Conservation (phyloP, 1,284 basidiomycete genomes). For the Cryptococcus floricola region DNA sequence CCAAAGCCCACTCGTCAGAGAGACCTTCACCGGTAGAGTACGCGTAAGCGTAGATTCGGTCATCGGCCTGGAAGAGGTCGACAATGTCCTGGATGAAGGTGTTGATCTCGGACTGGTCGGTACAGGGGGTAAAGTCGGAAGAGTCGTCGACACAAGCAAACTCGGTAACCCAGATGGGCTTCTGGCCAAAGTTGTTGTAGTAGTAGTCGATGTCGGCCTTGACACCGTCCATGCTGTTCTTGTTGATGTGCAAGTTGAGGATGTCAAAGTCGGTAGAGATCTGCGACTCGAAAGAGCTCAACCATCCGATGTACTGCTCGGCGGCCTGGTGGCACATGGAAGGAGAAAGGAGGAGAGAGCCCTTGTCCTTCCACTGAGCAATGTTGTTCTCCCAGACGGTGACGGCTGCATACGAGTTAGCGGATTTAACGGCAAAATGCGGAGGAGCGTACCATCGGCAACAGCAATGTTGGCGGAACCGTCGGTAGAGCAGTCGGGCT, state of each 20-base stretch:
- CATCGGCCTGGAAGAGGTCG: conserved; percentile 42
- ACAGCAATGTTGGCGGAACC: conserved; percentile 30
- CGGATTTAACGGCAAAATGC: background rate
- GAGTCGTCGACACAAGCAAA: conserved; percentile 47
- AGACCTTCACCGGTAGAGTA: conserved; percentile 36
- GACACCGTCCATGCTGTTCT: conserved; percentile 43
- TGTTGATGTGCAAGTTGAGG: conserved; percentile 48
- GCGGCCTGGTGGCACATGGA: conserved; percentile 48
- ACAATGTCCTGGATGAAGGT: conserved; percentile 46
- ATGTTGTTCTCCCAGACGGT: conserved; percentile 42
- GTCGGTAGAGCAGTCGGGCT: conserved; percentile 45
- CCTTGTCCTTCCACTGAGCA: conserved; percentile 32
- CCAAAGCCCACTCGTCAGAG: conserved; percentile 38
- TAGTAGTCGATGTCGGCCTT: conserved; percentile 43
- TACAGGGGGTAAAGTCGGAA: conserved; percentile 38
- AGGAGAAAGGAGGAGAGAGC: conserved; percentile 39
- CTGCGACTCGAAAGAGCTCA: conserved; percentile 30
- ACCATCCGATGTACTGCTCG: conserved; percentile 27
- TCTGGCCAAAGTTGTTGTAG: conserved; percentile 42
- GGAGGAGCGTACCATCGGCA: conserved; percentile 17
- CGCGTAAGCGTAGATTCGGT: conserved; percentile 40
- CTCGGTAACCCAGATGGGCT: conserved; percentile 49
- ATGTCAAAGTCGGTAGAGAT: conserved; percentile 36
- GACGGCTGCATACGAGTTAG: conserved; percentile 17
- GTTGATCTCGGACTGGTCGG: conserved; percentile 42